Evolutionary conservation across 352 stramenopile genomes (phyloP).

Genomic region (Thalassiosira hispida): DNA sequence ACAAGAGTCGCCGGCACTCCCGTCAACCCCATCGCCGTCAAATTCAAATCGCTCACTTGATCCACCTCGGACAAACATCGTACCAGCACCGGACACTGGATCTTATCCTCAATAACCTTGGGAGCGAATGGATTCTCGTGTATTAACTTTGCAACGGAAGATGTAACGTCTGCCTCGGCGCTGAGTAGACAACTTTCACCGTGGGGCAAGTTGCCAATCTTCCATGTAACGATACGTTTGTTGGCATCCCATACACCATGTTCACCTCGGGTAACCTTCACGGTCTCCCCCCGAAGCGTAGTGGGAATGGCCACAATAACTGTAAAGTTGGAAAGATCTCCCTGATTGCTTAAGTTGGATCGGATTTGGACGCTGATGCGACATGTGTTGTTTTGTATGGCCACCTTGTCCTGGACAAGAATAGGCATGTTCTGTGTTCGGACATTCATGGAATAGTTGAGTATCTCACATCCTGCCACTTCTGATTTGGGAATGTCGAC

Average conservation of each 20-base stretch:
- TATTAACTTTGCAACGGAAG: conserved; percentile 15
- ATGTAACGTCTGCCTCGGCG: conserved; percentile 48
- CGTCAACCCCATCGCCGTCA: conserved; percentile 36
- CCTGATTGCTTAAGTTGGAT: conserved; percentile 70
- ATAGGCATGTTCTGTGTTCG: conserved; percentile 70
- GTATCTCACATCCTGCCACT: conserved; percentile 42
- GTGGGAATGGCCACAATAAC: conserved; percentile 63
- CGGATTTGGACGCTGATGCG: conserved; percentile 74
- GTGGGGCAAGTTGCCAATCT: conserved; percentile 55
- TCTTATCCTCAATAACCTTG: conserved; percentile 12
- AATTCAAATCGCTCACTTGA: conserved; percentile 63
- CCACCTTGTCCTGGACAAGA: conserved; percentile 43
- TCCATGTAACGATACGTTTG: conserved; percentile 68
- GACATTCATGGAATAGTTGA: conserved; percentile 53
- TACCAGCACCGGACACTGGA: conserved; percentile 67
- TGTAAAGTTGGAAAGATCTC: conserved; percentile 66
- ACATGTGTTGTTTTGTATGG: conserved; percentile 26
- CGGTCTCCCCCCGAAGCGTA: conserved; percentile 41
- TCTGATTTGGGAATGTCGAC: conserved; percentile 67
- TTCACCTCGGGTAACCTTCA: conserved; percentile 60
- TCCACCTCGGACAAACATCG: conserved; percentile 61
- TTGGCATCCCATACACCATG: conserved; percentile 56
- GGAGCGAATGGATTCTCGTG: not conserved
- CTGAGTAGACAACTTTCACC: conserved; percentile 70
- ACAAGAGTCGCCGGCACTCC: conserved; percentile 40